phyloP scores from a whole-genome alignment of 129 eudicot genomes.

The Helichrysum umbraculigerum region DNA sequence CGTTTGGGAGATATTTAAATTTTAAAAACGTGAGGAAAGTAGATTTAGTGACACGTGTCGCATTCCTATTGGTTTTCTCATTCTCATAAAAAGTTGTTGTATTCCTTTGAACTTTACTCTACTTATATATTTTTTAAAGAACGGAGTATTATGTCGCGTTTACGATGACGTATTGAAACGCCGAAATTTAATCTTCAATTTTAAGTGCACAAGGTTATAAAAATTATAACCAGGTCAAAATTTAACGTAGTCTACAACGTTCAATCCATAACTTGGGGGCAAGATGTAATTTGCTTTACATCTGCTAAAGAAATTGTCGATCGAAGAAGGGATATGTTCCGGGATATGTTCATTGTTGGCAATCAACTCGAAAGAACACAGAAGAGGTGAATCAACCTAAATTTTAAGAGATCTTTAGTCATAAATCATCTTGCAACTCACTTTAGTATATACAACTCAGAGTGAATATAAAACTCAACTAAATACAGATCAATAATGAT shows the following conservation, averaged over 20 bases:
- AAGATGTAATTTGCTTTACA: background rate
- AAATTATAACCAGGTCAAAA: too few species aligned
- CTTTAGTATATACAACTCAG: slow-evolving; percentile 25
- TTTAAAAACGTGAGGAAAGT: too few species aligned
- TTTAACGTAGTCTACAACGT: background rate
- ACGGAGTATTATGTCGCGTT: background rate
- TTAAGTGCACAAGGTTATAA: background rate
- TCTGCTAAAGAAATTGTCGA: background rate
- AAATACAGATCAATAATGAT: slow-evolving; percentile 28
- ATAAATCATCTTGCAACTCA: slow-evolving; percentile 6
- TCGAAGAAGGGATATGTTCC: background rate
- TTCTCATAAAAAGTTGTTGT: too few species aligned
- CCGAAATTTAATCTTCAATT: background rate
- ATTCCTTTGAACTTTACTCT: too few species aligned
- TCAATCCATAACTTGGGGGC: background rate
- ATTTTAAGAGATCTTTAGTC: background rate
- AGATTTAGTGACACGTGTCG: too few species aligned
- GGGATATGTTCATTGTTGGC: background rate
- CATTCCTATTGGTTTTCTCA: too few species aligned
- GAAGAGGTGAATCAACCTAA: background rate
- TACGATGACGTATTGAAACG: background rate
- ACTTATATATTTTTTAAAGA: too few species aligned
- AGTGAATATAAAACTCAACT: slow-evolving; percentile 24
- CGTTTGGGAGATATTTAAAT: too few species aligned
- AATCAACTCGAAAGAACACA: background rate